A percentile compares a stretch with the other conserved stretches of the same genome.
Conservation (phyloP, 495 filamentous ascomycete species). For the Neurospora hispaniola region DNA sequence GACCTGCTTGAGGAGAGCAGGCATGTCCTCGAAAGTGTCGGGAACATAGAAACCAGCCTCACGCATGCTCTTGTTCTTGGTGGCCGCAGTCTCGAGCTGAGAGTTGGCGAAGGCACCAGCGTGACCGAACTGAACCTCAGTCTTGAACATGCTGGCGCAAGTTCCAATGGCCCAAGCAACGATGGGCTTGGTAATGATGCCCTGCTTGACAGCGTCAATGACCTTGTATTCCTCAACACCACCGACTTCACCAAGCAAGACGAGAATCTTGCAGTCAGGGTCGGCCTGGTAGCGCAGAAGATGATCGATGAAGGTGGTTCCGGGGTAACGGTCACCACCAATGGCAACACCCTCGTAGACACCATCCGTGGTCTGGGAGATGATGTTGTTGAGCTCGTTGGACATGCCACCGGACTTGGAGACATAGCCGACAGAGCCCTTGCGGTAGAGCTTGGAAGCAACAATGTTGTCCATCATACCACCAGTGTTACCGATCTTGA, state of each 20-base stretch:
- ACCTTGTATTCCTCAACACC: conserved; percentile 99
- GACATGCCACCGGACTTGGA: conserved; percentile 99
- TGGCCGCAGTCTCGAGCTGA: conserved; percentile 88
- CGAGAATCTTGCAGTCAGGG: conserved; percentile 91
- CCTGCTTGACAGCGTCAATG: conserved; percentile 92
- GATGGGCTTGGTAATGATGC: conserved; percentile 91
- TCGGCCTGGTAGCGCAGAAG: conserved; percentile 90
- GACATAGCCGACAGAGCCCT: conserved; percentile 96
- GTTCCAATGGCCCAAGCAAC: conserved; percentile 99
- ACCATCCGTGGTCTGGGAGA: conserved; percentile 88
- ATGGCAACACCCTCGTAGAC: conserved; percentile 99
- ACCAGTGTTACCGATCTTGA: conserved; percentile 99
- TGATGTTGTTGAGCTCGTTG: conserved; percentile 99
- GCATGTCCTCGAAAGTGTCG: conserved; percentile 94
- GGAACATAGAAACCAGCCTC: conserved; percentile 89
- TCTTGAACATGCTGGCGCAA: conserved; percentile 99
- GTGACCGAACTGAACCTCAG: conserved; percentile 98
- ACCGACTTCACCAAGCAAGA: conserved; percentile 95
- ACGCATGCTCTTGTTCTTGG: conserved; percentile 93
- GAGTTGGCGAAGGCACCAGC: conserved; percentile 98
- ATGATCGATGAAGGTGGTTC: conserved; percentile 99
- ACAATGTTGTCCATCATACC: conserved; percentile 99
- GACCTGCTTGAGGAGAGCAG: conserved; percentile 58
- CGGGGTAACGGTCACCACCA: conserved; percentile 96
- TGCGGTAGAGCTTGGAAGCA: conserved; percentile 98